Evolutionary conservation across 2,329 filamentous ascomycete genomes (phyloP), one percentile per base, ranked within the genome.

Genomic region (Calonectria hongkongensis): DNA sequence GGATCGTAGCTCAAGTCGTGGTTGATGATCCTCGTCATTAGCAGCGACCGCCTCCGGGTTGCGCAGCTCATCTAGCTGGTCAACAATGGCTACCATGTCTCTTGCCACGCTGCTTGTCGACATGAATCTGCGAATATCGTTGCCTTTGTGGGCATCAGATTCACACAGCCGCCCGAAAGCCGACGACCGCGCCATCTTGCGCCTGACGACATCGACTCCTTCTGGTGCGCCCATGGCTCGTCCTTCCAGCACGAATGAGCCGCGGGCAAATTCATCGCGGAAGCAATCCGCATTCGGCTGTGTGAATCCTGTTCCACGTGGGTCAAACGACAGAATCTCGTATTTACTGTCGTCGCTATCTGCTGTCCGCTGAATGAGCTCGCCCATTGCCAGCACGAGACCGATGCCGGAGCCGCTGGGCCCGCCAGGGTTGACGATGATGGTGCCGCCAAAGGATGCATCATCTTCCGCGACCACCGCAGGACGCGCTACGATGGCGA

Each of bases 371-470:
- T 83, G 85, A 13, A 87, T 70, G n/a, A 64, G 25, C 2, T 58
- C 69, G n/a, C 81, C 86, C 3, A 30, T 47, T 1, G 6, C 3
- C 9, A 82, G 75, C 7, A 83, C 39, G 15, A 82, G 74, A 0
- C 36, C 43, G 3, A 87, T 81, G 10, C 87, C 87, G 0, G 84
- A 85, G 25, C 80, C 83, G 33, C 86, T 85, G 0, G 87, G 87
- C 0, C 87, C 87, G 50, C 87, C 87, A 0, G 86, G 86, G 79
- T 88, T 88, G 58, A 79, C 76, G 74, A 88, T 80, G 50, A 88
- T 79, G 60, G 86, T 80, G 21, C 87, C 87, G 47, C 82, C 85
- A 66, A 85, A 88, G 43, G 80, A 72, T 4, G 84, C 80, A 68
- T 86, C 82, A n/a, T 77, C 47, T 27, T 83, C 80, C 10, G 81